Conservation (phyloP, 1,284 basidiomycete genomes). For the Apiotrichum domesticum region DNA sequence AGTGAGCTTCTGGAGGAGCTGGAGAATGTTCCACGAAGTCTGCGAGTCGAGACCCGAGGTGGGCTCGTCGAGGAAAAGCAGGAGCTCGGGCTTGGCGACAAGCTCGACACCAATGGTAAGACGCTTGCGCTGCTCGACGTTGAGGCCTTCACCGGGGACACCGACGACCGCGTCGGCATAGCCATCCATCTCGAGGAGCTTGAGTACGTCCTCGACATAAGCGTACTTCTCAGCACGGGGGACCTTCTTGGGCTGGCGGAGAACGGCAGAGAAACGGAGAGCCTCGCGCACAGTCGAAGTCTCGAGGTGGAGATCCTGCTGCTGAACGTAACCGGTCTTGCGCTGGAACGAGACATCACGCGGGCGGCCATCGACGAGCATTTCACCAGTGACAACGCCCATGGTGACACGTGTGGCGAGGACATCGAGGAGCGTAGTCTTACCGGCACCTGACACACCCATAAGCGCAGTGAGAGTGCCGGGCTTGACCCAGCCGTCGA, state of each 20-base stretch:
- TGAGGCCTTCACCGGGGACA: conserved; percentile 47
- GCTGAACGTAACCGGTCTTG: conserved; percentile 64
- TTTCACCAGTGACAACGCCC: conserved; percentile 72
- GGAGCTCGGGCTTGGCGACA: conserved; percentile 42
- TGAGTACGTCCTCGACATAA: conserved; percentile 49
- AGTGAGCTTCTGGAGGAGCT: conserved; percentile 23
- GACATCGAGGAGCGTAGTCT: conserved; percentile 77
- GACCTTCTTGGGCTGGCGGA: conserved; percentile 68
- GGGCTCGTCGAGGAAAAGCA: conserved; percentile 49
- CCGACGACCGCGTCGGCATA: conserved; percentile 38
- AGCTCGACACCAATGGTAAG: conserved; percentile 64
- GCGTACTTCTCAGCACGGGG: conserved; percentile 43
- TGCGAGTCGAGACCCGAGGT: conserved; percentile 32
- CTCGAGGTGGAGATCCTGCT: conserved; percentile 70
- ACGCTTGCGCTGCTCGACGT: conserved; percentile 42
- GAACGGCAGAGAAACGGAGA: conserved; percentile 69
- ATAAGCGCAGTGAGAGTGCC: conserved; percentile 66
- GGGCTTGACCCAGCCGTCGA: conserved; percentile 76
- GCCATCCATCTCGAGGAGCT: conserved; percentile 21
- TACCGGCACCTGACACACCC: conserved; percentile 65
- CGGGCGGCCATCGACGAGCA: conserved; percentile 67
- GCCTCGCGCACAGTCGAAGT: conserved; percentile 75
- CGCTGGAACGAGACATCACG: conserved; percentile 64
- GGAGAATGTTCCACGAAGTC: conserved; percentile 20
- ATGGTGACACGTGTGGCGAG: conserved; percentile 71